Conservation (phyloP, 1,284 basidiomycete species). For the Puccinia horiana region DNA sequence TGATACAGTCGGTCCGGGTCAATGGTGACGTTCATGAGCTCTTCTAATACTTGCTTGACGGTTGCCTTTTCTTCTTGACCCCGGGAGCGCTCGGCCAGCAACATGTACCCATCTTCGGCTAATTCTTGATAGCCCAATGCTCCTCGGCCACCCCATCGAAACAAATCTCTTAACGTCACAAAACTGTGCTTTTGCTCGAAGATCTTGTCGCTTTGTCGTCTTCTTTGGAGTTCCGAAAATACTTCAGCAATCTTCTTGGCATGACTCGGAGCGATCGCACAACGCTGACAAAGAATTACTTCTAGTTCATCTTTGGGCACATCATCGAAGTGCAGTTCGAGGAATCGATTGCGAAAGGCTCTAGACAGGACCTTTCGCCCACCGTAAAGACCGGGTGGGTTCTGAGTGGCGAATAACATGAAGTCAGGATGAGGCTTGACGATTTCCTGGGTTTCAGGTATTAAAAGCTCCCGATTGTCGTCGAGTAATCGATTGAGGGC, state of each 20-base stretch:
- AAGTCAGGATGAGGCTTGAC: slow-evolving; percentile 92
- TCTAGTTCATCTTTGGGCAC: slow-evolving; percentile 92
- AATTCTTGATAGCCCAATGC: slow-evolving; percentile 84
- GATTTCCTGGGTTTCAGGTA: slow-evolving; percentile 95
- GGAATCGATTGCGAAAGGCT: slow-evolving; percentile 96
- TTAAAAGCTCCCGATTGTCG: slow-evolving; percentile 93
- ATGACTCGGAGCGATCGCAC: slow-evolving; percentile 87
- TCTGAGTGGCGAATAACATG: slow-evolving; percentile 98
- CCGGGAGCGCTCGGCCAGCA: slow-evolving; percentile 87
- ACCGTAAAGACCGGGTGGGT: slow-evolving; percentile 95
- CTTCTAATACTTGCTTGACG: slow-evolving; percentile 90
- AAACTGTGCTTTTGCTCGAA: slow-evolving; percentile 98
- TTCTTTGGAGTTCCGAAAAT: slow-evolving; percentile 88
- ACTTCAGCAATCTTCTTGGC: slow-evolving; percentile 86
- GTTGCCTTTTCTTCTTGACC: slow-evolving; percentile 79
- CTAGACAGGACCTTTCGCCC: slow-evolving; percentile 93
- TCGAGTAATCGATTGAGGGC: slow-evolving; percentile 94
- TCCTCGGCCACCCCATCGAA: slow-evolving; percentile 91
- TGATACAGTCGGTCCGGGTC: slow-evolving; percentile 61
- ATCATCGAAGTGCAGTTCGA: slow-evolving; percentile 97
- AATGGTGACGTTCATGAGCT: slow-evolving; percentile 83
- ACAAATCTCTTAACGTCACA: slow-evolving; percentile 92
- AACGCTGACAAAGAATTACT: slow-evolving; percentile 84
- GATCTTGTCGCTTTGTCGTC: slow-evolving; percentile 83
- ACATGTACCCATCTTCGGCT: slow-evolving; percentile 96